phyloP scores from a whole-genome alignment of 257 asterid species.

The Fraxinus pennsylvanica region DNA sequence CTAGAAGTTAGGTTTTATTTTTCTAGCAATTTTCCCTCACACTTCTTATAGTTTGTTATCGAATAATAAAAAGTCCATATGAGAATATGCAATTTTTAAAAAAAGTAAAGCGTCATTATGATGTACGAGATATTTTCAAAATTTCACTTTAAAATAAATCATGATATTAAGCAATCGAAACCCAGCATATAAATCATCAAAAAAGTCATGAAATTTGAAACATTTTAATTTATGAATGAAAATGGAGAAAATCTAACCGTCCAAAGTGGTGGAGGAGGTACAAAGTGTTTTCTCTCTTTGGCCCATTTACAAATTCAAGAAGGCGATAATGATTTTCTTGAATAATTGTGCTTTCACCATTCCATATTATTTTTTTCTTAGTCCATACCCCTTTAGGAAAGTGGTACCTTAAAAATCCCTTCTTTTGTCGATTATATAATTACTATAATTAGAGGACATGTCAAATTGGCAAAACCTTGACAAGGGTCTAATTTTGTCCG shows the following conservation, averaged over 20 bases:
- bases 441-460: constrained; percentile 25
- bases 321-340: constrained; percentile 32
- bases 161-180: background rate
- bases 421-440: constrained; percentile 15
- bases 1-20: background rate
- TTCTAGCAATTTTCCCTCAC: background rate
- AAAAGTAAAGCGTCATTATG: background rate
- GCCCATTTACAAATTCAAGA: constrained; percentile 22
- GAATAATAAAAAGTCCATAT: no score
- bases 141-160: background rate
- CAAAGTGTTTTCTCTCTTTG: background rate
- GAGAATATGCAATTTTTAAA: background rate
- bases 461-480: background rate
- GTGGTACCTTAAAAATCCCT: constrained; percentile 20
- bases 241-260: constrained; percentile 20
- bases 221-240: background rate
- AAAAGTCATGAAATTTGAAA: background rate
- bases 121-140: background rate
- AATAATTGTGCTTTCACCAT: constrained; percentile 15
- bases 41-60: background rate
- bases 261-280: constrained; percentile 30
- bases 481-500: constrained; percentile 34
- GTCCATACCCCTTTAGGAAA: constrained; percentile 50
- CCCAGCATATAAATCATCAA: background rate
- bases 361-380: constrained; percentile 30